A percentile compares a stretch with the other conserved stretches of the same genome.
Conservation (phyloP, 2,329 filamentous ascomycete genomes). For the Endothia cerciana region DNA sequence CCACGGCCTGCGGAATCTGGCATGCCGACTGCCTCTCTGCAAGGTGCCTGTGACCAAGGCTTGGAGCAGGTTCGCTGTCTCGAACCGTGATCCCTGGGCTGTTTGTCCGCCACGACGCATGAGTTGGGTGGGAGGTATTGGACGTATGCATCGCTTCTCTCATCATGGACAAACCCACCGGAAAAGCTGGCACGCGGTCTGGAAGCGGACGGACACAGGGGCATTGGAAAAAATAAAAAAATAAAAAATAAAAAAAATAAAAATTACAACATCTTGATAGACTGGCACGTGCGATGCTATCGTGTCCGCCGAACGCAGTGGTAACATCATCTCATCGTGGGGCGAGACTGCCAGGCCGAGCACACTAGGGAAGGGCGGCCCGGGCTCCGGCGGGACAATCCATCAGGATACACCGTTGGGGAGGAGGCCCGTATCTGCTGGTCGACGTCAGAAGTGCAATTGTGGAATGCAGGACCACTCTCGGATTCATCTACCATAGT, state of each 20-base stretch:
- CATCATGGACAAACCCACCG: constrained; percentile 7
- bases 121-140: background rate
- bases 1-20: background rate
- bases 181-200: background rate
- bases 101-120: background rate
- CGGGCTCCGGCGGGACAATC: constrained; percentile 7
- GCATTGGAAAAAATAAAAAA: background rate
- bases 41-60: background rate
- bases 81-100: background rate
- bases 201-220: background rate
- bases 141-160: background rate
- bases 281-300: background rate
- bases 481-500: background rate
- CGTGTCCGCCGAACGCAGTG: no score
- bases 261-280: background rate
- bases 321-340: background rate
- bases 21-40: background rate
- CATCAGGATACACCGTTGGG: background rate
- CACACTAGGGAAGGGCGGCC: background rate
- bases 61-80: background rate
- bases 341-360: background rate
- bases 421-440: background rate
- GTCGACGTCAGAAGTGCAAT: background rate
- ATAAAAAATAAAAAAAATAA: background rate
- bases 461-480: background rate